Conservation (phyloP, 2,329 filamentous ascomycete species). For the Botrytis fragariae region DNA sequence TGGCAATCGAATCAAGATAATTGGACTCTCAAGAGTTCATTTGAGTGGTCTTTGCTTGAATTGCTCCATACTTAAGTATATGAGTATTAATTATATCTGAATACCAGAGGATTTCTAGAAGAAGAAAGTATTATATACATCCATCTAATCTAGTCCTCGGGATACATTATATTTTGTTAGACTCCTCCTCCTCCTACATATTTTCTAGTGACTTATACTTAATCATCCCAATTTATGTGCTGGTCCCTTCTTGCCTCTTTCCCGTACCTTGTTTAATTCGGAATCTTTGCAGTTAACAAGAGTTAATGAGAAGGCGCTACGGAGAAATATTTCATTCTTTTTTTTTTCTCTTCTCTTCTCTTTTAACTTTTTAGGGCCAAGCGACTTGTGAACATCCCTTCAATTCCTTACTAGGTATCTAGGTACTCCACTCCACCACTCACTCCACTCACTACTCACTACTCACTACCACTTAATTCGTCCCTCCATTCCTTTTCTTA, state of each 20-base stretch:
- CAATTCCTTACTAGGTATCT: not conserved
- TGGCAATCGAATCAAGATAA: conserved; percentile 5
- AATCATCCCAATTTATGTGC: not conserved
- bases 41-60: not conserved
- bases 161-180: no score
- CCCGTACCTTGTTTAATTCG: not conserved
- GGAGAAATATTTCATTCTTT: not conserved
- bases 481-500: not conserved
- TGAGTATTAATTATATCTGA: not conserved
- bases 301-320: not conserved
- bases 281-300: not conserved
- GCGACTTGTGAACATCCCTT: not conserved
- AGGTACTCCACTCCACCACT: not conserved
- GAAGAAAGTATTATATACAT: not conserved
- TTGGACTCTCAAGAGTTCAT: not conserved
- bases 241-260: not conserved
- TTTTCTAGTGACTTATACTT: not conserved
- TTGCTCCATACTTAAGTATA: not conserved
- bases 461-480: not conserved
- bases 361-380: not conserved
- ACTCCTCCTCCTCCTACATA: not conserved
- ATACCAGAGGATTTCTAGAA: not conserved
- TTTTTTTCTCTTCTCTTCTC: not conserved
- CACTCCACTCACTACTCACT: not conserved
- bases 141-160: not conserved